phyloP scores from a whole-genome alignment of 805 yeast genomes.

The Wickerhamiella azymoides region DNA sequence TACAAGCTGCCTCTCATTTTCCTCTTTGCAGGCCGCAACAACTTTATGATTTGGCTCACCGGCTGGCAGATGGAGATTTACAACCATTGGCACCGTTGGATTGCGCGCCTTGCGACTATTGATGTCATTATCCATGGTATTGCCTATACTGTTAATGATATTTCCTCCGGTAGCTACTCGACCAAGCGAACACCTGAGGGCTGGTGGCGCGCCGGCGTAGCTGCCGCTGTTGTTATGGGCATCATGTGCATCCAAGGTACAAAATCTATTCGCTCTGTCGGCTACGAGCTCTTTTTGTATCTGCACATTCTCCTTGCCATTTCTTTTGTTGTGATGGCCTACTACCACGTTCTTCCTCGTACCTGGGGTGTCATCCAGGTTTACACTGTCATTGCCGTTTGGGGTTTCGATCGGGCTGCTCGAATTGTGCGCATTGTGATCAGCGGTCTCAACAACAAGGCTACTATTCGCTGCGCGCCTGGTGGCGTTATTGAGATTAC shows the following conservation, averaged over 20 bases:
- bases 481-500: constrained; percentile 26
- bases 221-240: constrained; percentile 19
- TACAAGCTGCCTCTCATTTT: constrained; percentile 26
- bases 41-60: constrained; percentile 43
- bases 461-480: constrained; percentile 8
- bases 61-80: constrained; percentile 49
- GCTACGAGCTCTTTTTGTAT: constrained; percentile 45
- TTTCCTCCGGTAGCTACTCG: neutral
- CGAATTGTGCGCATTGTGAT: constrained; percentile 1
- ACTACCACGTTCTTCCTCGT: constrained; percentile 32
- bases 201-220: constrained; percentile 21
- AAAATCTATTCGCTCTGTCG: constrained; percentile 31
- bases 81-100: constrained; percentile 42
- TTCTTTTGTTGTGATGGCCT: constrained; percentile 41
- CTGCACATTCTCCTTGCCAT: constrained; percentile 43
- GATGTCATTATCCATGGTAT: constrained; percentile 32
- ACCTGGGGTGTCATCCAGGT: constrained; percentile 13
- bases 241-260: constrained; percentile 28
- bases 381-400: constrained; percentile 33
- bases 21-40: constrained; percentile 53
- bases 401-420: constrained; percentile 42
- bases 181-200: constrained; percentile 12
- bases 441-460: constrained; percentile 5
- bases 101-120: constrained; percentile 28
- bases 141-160: neutral